Percentiles rank a stretch among this genome's conserved stretches.
These are phyloP conservation scores for Hortaea sp. DNA, from an alignment of 2,329 filamentous ascomycete species.

Conservation along the genomic window DNA sequence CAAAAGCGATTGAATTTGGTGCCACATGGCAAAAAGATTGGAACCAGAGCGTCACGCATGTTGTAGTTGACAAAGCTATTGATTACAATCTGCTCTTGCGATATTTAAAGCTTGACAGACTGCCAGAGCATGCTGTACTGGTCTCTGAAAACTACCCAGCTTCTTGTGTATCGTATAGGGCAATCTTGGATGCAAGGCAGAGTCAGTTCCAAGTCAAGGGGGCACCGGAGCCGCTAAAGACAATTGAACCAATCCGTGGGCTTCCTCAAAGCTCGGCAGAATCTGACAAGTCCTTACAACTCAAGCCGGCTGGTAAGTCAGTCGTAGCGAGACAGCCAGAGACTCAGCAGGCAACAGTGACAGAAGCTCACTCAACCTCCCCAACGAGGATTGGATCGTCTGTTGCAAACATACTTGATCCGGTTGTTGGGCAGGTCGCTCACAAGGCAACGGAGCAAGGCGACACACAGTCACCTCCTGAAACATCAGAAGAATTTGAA, in stretches of 20 bases:
- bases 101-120: conserved; percentile 39
- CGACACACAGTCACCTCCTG: not conserved
- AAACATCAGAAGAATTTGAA: conserved; percentile 47
- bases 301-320: conserved; percentile 40
- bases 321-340: conserved; percentile 26
- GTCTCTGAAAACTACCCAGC: conserved; percentile 36
- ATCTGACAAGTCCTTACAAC: conserved; percentile 32
- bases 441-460: not conserved
- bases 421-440: not conserved
- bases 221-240: not conserved
- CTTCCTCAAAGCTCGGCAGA: conserved; percentile 2
- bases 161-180: conserved; percentile 32
- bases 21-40: conserved; percentile 58
- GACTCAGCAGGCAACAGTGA: conserved; percentile 30
- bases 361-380: conserved; percentile 18
- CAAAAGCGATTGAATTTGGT: conserved; percentile 64
- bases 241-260: not conserved
- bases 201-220: conserved; percentile 46
- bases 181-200: conserved; percentile 43
- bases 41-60: conserved; percentile 54
- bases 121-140: conserved; percentile 44
- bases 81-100: conserved; percentile 53
- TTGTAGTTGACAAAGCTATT: conserved; percentile 65
- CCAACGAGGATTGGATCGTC: not conserved
- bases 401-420: not conserved